Base-by-base conservation (phyloP, 2,329 filamentous ascomycete species). In the Talaromyces rugulosus region DNA sequence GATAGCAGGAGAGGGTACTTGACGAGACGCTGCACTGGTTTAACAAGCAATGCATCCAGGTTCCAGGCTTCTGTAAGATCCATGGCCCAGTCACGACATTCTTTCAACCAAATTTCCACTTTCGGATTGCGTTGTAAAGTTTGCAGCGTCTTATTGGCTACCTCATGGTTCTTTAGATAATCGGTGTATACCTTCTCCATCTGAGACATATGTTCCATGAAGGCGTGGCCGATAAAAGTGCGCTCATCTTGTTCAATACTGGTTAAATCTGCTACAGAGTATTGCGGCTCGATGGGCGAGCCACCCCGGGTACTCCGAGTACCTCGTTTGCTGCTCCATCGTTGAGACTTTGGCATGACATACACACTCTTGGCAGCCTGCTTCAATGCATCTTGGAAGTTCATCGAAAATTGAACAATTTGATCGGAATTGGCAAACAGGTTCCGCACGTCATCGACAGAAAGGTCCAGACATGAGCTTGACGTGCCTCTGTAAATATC, bases 401-500 rank as follows among this genome's bases (percentile, higher is more conserved):
- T 77, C 14, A 90, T 89, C 47, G 96, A 93, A 68, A 99, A 97
- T 33, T 86, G 84, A 64, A 96, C 91, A 61, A 99, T 88, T 69
- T 96, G 90, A 69, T 95, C 90, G 4, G 90, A 93, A 71, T 99
- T 99, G 65, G 92, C 89, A 75, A 99, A 99, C 16, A 99, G 86
- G 12, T 90, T 83, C 72, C 93, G 96, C 69, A 96, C 88, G 65
- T 96, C 96, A 66, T 94, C 90, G 50, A 85, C 80, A 51, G 90
- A 91, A 31, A 97, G 84, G 65, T 92, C 87, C 8, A 91, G 87
- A 61, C 90, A 92, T 11, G 90, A 89, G 67, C 90, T 87, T 0
- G 92, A 91, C 0, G 95, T 98, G 51, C 91, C 92, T 76, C 96
- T 96, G 82, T 98, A 99, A 60, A 99, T 98, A 71, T 98, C 93